A percentile compares a stretch with the other conserved stretches of the same genome.
phyloP scores from a whole-genome alignment of 768 basidiomycete genomes.

The Cystofilobasidium ferigula region DNA sequence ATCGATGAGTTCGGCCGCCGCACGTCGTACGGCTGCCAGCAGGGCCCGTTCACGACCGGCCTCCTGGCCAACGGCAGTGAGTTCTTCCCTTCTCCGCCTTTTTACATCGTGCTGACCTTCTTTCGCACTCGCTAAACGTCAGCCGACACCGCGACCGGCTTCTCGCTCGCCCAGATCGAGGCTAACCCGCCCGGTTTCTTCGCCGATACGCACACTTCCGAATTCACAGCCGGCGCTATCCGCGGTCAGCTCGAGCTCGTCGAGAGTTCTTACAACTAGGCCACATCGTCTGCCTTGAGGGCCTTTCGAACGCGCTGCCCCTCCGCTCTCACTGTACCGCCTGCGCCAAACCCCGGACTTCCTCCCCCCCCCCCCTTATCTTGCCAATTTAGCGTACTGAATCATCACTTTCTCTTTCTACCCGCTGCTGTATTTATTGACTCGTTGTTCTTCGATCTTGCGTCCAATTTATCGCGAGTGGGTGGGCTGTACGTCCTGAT shows the following conservation, averaged over 20 bases:
- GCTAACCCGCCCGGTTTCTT: constrained; percentile 36
- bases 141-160: constrained; percentile 33
- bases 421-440: too few species aligned
- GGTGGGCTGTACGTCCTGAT: too few species aligned
- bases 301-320: too few species aligned
- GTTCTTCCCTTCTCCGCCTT: constrained; percentile 13
- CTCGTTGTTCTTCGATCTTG: too few species aligned
- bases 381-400: too few species aligned
- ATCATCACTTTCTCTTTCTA: too few species aligned
- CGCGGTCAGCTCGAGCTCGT: constrained; percentile 33
- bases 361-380: too few species aligned
- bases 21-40: constrained; percentile 33
- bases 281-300: neutral
- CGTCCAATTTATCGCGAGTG: too few species aligned
- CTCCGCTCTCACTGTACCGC: too few species aligned
- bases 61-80: constrained; percentile 33
- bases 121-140: neutral
- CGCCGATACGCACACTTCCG: constrained; percentile 36
- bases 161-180: constrained; percentile 35
- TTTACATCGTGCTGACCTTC: neutral
- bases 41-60: constrained; percentile 37
- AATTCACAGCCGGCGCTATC: constrained; percentile 37
- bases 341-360: too few species aligned
- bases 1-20: constrained; percentile 34
- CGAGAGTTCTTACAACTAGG: neutral